phyloP scores from a whole-genome alignment of 352 stramenopile genomes.

The Globisporangium cystogenes region DNA sequence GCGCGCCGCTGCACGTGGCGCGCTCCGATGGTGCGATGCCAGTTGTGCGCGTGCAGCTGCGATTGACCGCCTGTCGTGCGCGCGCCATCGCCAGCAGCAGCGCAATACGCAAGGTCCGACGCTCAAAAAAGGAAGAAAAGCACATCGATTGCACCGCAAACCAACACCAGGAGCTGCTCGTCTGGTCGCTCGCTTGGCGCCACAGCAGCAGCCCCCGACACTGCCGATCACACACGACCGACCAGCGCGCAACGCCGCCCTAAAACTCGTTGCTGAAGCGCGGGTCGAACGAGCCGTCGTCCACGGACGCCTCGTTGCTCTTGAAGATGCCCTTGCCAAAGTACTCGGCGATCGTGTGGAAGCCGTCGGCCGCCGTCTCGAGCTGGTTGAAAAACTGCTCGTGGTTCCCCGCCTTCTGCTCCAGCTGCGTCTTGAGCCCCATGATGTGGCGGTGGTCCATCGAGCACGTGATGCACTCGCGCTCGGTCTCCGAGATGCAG shows the following conservation, averaged over 20 bases:
- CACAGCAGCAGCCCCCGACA: too few relatives aligned
- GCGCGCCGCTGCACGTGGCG: too few relatives aligned
- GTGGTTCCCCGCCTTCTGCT: slow-evolving; percentile 87
- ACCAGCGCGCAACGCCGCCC: too few relatives aligned
- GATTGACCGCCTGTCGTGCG: not conserved
- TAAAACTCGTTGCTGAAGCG: slow-evolving; percentile 87
- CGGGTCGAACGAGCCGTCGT: slow-evolving; percentile 61
- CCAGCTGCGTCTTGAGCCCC: slow-evolving; percentile 81
- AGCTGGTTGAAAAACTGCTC: slow-evolving; percentile 93
- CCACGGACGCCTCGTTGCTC: slow-evolving; percentile 55
- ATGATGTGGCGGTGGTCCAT: slow-evolving; percentile 84
- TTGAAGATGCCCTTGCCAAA: slow-evolving; percentile 93
- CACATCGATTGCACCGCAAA: too few relatives aligned
- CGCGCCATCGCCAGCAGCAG: too few relatives aligned
- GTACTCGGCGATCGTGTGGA: slow-evolving; percentile 89
- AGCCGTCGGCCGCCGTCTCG: slow-evolving; percentile 83
- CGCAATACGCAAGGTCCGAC: too few relatives aligned
- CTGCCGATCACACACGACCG: too few relatives aligned
- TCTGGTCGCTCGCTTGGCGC: too few relatives aligned
- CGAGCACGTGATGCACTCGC: slow-evolving; percentile 86
- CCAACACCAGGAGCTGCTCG: too few relatives aligned
- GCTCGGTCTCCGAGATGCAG: slow-evolving; percentile 87
- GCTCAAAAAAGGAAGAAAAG: too few relatives aligned
- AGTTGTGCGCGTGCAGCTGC: not conserved
- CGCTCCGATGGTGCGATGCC: too few relatives aligned